phyloP scores from a whole-genome alignment of 805 yeast genomes.

The Lachancea meyersii region DNA sequence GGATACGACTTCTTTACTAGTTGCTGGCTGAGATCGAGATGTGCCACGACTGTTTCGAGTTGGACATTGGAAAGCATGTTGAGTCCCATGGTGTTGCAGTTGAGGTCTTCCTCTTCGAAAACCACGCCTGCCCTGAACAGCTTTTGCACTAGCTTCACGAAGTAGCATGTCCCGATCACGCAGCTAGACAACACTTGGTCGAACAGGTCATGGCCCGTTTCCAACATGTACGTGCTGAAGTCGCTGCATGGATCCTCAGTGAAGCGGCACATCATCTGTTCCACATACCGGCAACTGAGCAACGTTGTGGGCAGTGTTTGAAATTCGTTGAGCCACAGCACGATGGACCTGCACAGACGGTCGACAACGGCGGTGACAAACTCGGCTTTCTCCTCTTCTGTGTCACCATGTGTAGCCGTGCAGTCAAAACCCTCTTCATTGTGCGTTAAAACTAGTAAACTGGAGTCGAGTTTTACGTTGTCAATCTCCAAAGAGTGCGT shows the following conservation, averaged over 20 bases:
- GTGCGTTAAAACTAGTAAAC: slow-evolving; percentile 44
- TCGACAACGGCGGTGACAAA: slow-evolving; percentile 49
- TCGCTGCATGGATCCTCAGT: slow-evolving; percentile 20
- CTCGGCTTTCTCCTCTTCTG: slow-evolving; percentile 31
- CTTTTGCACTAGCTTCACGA: slow-evolving; percentile 41
- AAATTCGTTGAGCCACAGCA: slow-evolving; percentile 72
- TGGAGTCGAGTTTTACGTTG: slow-evolving; percentile 71
- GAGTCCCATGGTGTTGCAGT: slow-evolving; percentile 55
- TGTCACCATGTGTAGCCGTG: slow-evolving; percentile 17
- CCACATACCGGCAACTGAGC: slow-evolving; percentile 68
- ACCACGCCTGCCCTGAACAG: slow-evolving; percentile 53
- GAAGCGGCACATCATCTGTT: slow-evolving; percentile 44
- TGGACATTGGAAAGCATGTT: slow-evolving; percentile 32
- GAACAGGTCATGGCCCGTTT: slow-evolving; percentile 32
- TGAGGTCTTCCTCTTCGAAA: slow-evolving; percentile 71
- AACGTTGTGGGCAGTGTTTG: slow-evolving; percentile 67
- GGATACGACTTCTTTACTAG: slow-evolving; percentile 5
- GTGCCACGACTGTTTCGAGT: slow-evolving; percentile 1
- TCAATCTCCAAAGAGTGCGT: slow-evolving; percentile 80
- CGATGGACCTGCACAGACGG: slow-evolving; percentile 45
- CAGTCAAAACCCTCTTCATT: slow-evolving; percentile 46
- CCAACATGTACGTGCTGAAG: slow-evolving; percentile 10
- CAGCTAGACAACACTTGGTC: slow-evolving; percentile 48
- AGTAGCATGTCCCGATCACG: slow-evolving; percentile 47
- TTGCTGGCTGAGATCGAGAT: not conserved